These are phyloP conservation scores for Chiua virens DNA, from an alignment of 768 basidiomycete species.

Conservation along the genomic window DNA sequence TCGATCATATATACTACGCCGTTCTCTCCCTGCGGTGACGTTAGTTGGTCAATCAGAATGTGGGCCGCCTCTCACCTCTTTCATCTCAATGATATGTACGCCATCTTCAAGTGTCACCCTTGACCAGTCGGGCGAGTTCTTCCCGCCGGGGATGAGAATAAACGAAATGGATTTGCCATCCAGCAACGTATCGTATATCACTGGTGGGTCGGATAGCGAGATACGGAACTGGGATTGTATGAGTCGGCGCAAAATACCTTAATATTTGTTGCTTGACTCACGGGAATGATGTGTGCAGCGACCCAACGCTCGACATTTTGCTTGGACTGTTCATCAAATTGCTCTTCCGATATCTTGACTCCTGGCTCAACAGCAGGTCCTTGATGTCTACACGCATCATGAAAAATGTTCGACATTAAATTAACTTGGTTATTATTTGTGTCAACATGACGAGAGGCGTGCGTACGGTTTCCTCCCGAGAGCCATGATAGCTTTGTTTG, in stretches of 20 bases:
- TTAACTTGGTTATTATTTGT: background rate
- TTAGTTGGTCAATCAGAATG: background rate
- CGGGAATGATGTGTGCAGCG: conserved; percentile 80
- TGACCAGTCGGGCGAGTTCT: conserved; percentile 53
- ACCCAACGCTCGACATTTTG: conserved; percentile 80
- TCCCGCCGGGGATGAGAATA: conserved; percentile 32
- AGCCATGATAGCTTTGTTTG: conserved; percentile 86
- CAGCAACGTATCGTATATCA: conserved; percentile 58
- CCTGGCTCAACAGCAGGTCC: conserved; percentile 45
- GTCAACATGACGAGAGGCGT: background rate
- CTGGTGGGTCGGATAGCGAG: conserved; percentile 36
- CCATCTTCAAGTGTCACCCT: conserved; percentile 56
- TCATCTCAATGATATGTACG: conserved; percentile 55
- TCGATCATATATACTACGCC: conserved; percentile 46
- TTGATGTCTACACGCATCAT: conserved; percentile 52
- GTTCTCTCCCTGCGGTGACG: conserved; percentile 37
- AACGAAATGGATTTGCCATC: conserved; percentile 60
- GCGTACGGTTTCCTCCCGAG: conserved; percentile 80
- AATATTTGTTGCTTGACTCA: conserved; percentile 37
- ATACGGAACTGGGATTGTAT: conserved; percentile 41
- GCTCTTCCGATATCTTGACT: conserved; percentile 61
- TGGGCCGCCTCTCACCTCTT: conserved; percentile 47
- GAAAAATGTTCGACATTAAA: too few relatives aligned
- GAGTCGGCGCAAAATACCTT: background rate
- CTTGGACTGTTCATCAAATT: conserved; percentile 59